Conservation (phyloP, 2,329 filamentous ascomycete genomes). For the Keithomyces neogunnii region DNA sequence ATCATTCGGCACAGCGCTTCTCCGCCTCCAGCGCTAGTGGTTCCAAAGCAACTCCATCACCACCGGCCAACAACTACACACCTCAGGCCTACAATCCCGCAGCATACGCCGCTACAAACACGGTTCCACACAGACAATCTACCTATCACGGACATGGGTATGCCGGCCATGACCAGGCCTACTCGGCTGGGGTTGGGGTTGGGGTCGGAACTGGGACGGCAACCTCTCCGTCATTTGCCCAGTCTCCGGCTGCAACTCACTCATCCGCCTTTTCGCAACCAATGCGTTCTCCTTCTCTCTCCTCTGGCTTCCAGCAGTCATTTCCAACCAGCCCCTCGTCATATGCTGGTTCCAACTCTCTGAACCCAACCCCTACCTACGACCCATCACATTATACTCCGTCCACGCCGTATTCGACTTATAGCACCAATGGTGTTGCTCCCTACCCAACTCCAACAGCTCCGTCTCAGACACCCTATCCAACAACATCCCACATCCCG, state of each 20-base stretch:
- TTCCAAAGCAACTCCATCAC: slow-evolving; percentile 17
- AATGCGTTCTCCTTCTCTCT: slow-evolving; percentile 19
- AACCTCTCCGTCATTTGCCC: slow-evolving; percentile 25
- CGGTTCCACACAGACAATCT: slow-evolving; percentile 39
- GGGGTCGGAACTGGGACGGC: slow-evolving; percentile 16
- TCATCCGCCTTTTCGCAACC: slow-evolving; percentile 12
- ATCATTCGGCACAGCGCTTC: slow-evolving; percentile 32
- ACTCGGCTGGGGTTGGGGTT: slow-evolving; percentile 24
- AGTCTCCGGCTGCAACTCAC: slow-evolving; percentile 29
- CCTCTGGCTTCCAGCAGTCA: slow-evolving; percentile 32
- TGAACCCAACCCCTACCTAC: slow-evolving; percentile 23
- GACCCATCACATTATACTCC: slow-evolving; percentile 25
- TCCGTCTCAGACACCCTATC: slow-evolving; percentile 37
- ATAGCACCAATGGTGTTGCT: slow-evolving; percentile 15
- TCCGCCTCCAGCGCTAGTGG: slow-evolving; percentile 25
- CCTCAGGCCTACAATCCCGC: slow-evolving; percentile 51
- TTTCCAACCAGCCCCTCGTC: slow-evolving; percentile 26
- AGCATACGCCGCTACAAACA: slow-evolving; percentile 41
- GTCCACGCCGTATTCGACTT: slow-evolving; percentile 22
- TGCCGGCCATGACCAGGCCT: slow-evolving; percentile 33
- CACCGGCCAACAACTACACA: slow-evolving; percentile 36
- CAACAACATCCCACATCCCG: slow-evolving; percentile 43
- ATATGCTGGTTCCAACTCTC: slow-evolving; percentile 15
- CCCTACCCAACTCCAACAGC: slow-evolving; percentile 21
- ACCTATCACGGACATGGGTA: slow-evolving; percentile 43